phyloP scores from a whole-genome alignment of 1,139 yeast species.

The Taphrina flavorubra region DNA sequence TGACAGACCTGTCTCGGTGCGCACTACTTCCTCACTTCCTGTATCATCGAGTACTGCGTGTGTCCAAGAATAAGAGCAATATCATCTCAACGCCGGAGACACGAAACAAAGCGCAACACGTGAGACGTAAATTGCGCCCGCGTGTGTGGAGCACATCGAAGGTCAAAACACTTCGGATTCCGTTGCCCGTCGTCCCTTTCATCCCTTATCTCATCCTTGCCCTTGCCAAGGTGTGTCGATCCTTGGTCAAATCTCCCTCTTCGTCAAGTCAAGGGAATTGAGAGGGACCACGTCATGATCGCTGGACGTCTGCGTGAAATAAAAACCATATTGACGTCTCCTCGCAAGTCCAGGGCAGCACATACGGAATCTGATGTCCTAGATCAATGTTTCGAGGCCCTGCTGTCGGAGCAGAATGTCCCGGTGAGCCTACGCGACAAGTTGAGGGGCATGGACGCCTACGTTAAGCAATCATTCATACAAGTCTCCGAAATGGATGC shows the following conservation, averaged over 20 bases:
- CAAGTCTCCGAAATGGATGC: neutral
- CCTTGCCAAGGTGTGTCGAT: too few relatives aligned
- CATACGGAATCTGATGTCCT: slow-evolving; percentile 4
- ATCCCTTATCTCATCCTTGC: neutral
- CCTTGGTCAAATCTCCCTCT: too few relatives aligned
- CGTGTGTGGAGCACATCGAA: slow-evolving; percentile 5
- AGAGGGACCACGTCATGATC: neutral
- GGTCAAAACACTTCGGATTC: slow-evolving; percentile 12
- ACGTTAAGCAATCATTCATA: slow-evolving; percentile 23
- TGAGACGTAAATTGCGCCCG: slow-evolving; percentile 6
- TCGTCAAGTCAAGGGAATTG: too few relatives aligned
- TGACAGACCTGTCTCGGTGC: too few relatives aligned
- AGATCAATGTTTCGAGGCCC: slow-evolving; percentile 17
- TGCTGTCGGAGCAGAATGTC: slow-evolving; percentile 19
- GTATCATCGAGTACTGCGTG: too few relatives aligned
- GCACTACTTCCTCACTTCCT: too few relatives aligned
- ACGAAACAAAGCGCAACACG: neutral
- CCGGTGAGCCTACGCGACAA: slow-evolving; percentile 26
- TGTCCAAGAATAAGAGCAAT: too few relatives aligned
- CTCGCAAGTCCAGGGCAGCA: slow-evolving; percentile 16
- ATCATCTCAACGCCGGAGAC: too few relatives aligned
- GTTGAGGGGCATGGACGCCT: slow-evolving; percentile 25
- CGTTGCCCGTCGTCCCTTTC: neutral
- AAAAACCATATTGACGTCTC: slow-evolving; percentile 18
- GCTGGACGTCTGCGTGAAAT: slow-evolving; percentile 7